Evolutionary conservation across 495 filamentous ascomycete genomes (phyloP), one percentile per base, ranked within the genome.

Genomic region (Tuber brumale): DNA sequence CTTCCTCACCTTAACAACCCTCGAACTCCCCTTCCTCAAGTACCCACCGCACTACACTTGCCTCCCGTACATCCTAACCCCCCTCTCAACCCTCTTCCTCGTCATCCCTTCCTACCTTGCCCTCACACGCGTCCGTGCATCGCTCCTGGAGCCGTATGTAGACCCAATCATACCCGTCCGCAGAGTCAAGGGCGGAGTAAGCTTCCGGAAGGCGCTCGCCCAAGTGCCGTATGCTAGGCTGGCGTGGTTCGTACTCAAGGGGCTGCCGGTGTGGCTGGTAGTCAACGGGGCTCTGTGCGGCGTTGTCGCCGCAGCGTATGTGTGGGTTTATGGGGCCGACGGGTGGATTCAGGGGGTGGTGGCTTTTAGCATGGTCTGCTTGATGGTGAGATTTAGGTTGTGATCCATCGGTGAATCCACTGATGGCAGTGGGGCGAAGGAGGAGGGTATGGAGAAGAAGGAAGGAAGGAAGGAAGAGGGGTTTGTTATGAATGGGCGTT

Each of bases 61-160:
- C 57, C 57, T 66, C 27, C 57, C 57, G 16, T 66, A 66, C 57
- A 35, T 35, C 57, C 27, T 66, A 31, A 66, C 57, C 57, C 27
- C 57, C 57, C 1, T 66, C 57, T 66, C 27, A 18, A 35, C 57
- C 27, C 3, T 66, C 57, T 19, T 66, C 57, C 57, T 66, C 57
- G 57, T 66, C 27, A 66, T 66, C 57, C 57, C 57, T 14, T 66
- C 57, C 27, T 66, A 66, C 57, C 57, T 66, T 14, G 57, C 57
- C 27, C 57, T 66, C 16, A 66, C 57, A 14, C 57, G 57, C 57
- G 57, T 66, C 57, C 57, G 57, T 12, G 27, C 57, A 18, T 66
- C 57, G 4, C 57, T 66, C 57, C 27, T 66, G 5, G 57, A 18
- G 4, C 27, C 27, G 31, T 5, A 31, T 12, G 4, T 66, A 14